These are phyloP conservation scores for Phytophthora citrophthora DNA, from an alignment of 352 stramenopile genomes.

Conservation along the genomic window DNA sequence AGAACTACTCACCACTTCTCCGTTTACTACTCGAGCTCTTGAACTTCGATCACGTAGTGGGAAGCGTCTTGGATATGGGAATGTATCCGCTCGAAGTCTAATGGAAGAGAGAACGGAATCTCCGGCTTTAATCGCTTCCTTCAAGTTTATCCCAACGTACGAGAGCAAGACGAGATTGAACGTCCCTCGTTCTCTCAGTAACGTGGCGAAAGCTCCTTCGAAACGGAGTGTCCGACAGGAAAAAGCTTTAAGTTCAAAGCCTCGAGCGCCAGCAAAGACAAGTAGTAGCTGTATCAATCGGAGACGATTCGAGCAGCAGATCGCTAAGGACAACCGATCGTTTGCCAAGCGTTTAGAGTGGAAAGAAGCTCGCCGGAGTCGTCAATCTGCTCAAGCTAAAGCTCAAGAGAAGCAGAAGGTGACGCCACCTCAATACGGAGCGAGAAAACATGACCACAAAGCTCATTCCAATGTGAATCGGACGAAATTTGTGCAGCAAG, in stretches of 20 bases:
- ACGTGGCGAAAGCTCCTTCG: conserved; percentile 12
- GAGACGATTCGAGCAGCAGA: conserved; percentile 55
- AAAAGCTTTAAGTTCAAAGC: conserved; percentile 12
- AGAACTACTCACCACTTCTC: conserved; percentile 33
- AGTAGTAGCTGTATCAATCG: conserved; percentile 73
- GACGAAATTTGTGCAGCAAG: conserved; percentile 55
- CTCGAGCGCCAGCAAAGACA: conserved; percentile 30
- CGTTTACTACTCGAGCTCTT: conserved; percentile 34
- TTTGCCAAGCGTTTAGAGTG: conserved; percentile 61
- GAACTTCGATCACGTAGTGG: conserved; percentile 48
- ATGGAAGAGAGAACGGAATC: conserved; percentile 13
- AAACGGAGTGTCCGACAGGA: conserved; percentile 8
- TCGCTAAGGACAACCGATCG: conserved; percentile 62
- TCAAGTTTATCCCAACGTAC: conserved; percentile 55
- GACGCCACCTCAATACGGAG: conserved; percentile 45
- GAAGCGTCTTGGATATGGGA: conserved; percentile 29
- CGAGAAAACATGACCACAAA: conserved; percentile 57
- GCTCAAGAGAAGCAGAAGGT: conserved; percentile 47
- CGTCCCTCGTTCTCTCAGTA: conserved; percentile 5
- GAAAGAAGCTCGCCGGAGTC: conserved; percentile 39
- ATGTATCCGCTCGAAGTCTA: conserved; percentile 24
- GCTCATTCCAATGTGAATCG: conserved; percentile 71
- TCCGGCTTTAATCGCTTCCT: conserved; percentile 43
- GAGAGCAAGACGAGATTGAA: conserved; percentile 19
- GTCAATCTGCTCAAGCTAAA: conserved; percentile 37